Evolutionary conservation across 805 yeast genomes (phyloP).

Genomic region (Candida coquimbonensis): DNA sequence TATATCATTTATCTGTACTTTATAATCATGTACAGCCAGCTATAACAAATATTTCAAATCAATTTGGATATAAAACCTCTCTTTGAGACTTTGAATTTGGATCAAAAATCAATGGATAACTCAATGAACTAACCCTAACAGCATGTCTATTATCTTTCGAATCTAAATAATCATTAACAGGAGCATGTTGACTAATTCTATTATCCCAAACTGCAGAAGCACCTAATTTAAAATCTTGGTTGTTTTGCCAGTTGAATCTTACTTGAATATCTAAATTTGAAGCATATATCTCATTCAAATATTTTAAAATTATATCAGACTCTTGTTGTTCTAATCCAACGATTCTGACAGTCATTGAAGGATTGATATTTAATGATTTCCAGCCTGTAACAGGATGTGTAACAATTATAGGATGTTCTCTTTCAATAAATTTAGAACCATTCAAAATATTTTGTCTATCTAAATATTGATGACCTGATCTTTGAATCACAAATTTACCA

Average conservation of each 20-base stretch:
- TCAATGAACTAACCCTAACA: constrained; percentile 38
- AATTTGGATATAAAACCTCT: constrained; percentile 30
- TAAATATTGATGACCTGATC: constrained; percentile 32
- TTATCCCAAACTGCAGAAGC: constrained; percentile 58
- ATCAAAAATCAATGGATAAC: constrained; percentile 40
- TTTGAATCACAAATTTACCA: constrained; percentile 41
- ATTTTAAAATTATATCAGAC: constrained; percentile 36
- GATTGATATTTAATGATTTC: constrained; percentile 48
- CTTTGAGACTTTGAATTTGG: constrained; percentile 41
- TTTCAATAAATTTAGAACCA: constrained; percentile 39
- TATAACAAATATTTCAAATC: too few relatives aligned
- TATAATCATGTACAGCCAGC: too few relatives aligned
- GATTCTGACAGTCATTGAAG: constrained; percentile 40
- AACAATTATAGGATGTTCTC: constrained; percentile 51
- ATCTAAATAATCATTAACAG: constrained; percentile 37
- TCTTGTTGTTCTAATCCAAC: constrained; percentile 45
- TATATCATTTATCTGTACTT: too few relatives aligned
- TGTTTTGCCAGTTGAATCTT: constrained; percentile 41
- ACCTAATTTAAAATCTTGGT: constrained; percentile 30
- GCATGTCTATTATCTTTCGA: constrained; percentile 31
- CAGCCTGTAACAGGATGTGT: constrained; percentile 60
- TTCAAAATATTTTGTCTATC: constrained; percentile 36
- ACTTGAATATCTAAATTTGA: constrained; percentile 49
- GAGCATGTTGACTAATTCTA: constrained; percentile 45
- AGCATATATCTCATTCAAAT: constrained; percentile 37